Base-by-base conservation (phyloP, 1,139 yeast species). In the Kodamaea ohmeri region DNA sequence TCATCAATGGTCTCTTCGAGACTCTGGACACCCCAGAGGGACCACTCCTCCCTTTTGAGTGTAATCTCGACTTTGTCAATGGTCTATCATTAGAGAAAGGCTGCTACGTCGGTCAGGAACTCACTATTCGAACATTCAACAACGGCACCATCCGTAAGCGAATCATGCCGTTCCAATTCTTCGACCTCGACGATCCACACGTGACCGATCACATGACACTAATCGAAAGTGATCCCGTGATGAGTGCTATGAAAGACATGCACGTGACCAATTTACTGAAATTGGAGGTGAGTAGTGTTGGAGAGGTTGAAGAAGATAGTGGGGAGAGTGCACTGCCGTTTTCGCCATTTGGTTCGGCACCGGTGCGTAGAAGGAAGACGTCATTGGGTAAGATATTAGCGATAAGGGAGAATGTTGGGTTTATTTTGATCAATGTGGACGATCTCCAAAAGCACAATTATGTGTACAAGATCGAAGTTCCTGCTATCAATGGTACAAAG, bases 31-130 rank as follows among this genome's bases (percentile, higher is more conserved):
- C 67, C 0, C 56, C 67, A 1, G 67, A 63, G 11, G 50, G 49
- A 2, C 52, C 80, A 4, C 59, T 85, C 1, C 63, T 92, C 8
- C 97, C 99, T 0, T 75, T 92, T 49, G 98, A 94, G 51, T 71
- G 79, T 43, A 87, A 88, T 56, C 65, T 90, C 46, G 98, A 94
- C 60, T 80, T 75, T 51, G 78, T 78, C 64, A 83, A 86, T 49
- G 95, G 96, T 1, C 74, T 90, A 13, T 87, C 92, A 39, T 76
- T 83, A 37, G 79, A 89, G 49, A 92, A 92, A 58, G 99, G 99
- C 3, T 92, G 99, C 58, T 92, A 92, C 52, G 83, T 88, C 15
- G 99, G 99, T 0, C 98, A 92, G 59, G 99, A 92, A 56, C 68
- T 92, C 39, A 90, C 97, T 0, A 88, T 90, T 15, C 73, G 98